Percentiles rank a stretch among this genome's conserved stretches.
phyloP scores from a whole-genome alignment of 768 basidiomycete genomes.

The Cytidiella melzeri region DNA sequence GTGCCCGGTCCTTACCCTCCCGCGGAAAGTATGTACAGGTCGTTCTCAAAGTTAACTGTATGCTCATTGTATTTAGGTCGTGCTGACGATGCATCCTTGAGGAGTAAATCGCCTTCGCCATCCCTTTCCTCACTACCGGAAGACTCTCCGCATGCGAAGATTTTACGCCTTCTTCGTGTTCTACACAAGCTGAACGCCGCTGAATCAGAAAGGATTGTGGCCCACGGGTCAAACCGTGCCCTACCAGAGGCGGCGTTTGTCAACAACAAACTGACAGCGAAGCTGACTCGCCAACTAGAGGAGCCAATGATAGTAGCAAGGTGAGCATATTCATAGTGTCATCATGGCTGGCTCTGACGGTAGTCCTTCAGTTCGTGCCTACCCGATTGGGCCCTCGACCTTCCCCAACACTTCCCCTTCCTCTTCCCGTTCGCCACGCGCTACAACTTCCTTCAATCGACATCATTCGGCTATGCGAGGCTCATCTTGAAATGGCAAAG shows the following conservation, averaged over 20 bases:
- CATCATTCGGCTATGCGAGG: constrained; percentile 95
- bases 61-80: constrained; percentile 20
- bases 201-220: constrained; percentile 56
- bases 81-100: constrained; percentile 39
- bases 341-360: background rate
- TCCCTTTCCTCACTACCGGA: constrained; percentile 76
- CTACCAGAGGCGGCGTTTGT: constrained; percentile 84
- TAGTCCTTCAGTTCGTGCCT: constrained; percentile 69
- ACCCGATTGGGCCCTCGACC: constrained; percentile 94
- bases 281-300: constrained; percentile 93
- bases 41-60: background rate
- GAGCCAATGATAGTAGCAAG: constrained; percentile 99
- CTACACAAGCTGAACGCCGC: constrained; percentile 75
- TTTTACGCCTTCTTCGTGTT: constrained; percentile 83
- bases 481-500: constrained; percentile 94
- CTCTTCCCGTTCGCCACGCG: constrained; percentile 98
- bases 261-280: constrained; percentile 97
- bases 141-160: constrained; percentile 82
- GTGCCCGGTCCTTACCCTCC: constrained; percentile 72
- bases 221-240: constrained; percentile 45
- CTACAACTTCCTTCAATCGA: constrained; percentile 95
- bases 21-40: constrained; percentile 42
- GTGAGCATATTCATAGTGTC: constrained; percentile 35
- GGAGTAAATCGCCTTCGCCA: constrained; percentile 58
- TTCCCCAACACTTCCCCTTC: constrained; percentile 97